Conservation (phyloP, 2,329 filamentous ascomycete species). For the Colletotrichum tropicale region DNA sequence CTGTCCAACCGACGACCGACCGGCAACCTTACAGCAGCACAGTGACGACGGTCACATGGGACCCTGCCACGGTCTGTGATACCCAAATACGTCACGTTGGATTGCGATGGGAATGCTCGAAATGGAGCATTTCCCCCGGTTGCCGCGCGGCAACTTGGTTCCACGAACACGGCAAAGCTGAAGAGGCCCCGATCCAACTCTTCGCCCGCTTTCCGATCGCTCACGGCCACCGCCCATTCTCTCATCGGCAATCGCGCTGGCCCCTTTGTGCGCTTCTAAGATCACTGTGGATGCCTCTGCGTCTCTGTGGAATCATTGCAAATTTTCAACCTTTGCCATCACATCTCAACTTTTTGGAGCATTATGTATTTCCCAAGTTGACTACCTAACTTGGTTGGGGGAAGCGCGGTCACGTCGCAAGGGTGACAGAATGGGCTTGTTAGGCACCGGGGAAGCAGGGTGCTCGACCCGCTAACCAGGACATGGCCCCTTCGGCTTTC, state of each 20-base stretch:
- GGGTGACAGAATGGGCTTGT: constrained; percentile 10
- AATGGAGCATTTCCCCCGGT: neutral
- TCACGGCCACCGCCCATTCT: neutral
- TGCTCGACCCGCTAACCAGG: constrained; percentile 12
- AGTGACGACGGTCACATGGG: neutral
- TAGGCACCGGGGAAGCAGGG: constrained; percentile 19
- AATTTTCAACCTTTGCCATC: constrained; percentile 3
- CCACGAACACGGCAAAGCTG: neutral
- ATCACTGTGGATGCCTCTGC: neutral
- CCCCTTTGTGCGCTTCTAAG: neutral
- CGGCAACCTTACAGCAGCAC: neutral
- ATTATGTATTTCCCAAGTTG: neutral
- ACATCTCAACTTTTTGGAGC: constrained; percentile 13
- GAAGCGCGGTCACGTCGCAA: constrained; percentile 5
- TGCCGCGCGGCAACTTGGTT: neutral
- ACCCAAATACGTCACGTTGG: neutral
- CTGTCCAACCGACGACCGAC: neutral
- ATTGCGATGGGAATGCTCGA: neutral
- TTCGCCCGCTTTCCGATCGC: neutral
- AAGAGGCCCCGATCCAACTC: neutral
- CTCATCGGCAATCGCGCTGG: constrained; percentile 4
- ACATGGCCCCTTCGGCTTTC: constrained; percentile 12
- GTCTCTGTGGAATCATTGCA: neutral
- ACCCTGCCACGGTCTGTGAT: neutral
- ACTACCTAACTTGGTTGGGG: neutral